Percentiles rank a stretch among this genome's conserved stretches.
These are phyloP conservation scores for Ustilago nuda DNA, from an alignment of 1,284 basidiomycete species.

Conservation along the genomic window DNA sequence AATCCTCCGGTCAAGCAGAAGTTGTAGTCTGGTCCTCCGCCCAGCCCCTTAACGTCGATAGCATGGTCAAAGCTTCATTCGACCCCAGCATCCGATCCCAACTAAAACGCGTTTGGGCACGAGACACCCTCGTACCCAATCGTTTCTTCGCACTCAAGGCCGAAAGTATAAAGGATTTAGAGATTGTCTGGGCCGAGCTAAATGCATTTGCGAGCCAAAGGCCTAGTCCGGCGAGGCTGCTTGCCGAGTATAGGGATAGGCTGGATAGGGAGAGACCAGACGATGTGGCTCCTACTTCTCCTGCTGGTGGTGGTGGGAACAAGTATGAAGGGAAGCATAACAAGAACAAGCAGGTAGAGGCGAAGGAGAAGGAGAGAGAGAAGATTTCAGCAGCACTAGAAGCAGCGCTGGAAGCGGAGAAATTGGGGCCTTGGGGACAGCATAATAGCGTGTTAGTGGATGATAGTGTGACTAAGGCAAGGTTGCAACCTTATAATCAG, in stretches of 20 bases:
- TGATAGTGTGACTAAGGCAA: conserved; percentile 82
- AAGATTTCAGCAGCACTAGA: background rate
- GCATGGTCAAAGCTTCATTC: conserved; percentile 70
- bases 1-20: conserved; percentile 75
- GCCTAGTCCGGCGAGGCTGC: conserved; percentile 9
- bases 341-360: conserved; percentile 8
- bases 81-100: conserved; percentile 67
- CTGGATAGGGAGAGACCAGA: conserved; percentile 30
- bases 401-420: background rate
- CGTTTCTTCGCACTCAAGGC: conserved; percentile 32
- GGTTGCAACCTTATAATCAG: conserved; percentile 76
- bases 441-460: conserved; percentile 83
- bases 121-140: conserved; percentile 76
- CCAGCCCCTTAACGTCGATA: conserved; percentile 80
- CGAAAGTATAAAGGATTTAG: conserved; percentile 77
- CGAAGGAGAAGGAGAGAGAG: background rate
- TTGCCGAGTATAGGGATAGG: conserved; percentile 43
- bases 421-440: conserved; percentile 72
- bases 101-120: conserved; percentile 79
- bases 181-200: conserved; percentile 78
- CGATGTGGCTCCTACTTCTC: conserved; percentile 2
- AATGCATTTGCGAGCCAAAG: conserved; percentile 33
- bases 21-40: conserved; percentile 89
- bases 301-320: conserved; percentile 2
- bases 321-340: conserved; percentile 11